Evolutionary conservation across 306 rosid genomes (phyloP), one percentile per base, ranked within the genome.

Genomic region (Sechiopsis laciniata): DNA sequence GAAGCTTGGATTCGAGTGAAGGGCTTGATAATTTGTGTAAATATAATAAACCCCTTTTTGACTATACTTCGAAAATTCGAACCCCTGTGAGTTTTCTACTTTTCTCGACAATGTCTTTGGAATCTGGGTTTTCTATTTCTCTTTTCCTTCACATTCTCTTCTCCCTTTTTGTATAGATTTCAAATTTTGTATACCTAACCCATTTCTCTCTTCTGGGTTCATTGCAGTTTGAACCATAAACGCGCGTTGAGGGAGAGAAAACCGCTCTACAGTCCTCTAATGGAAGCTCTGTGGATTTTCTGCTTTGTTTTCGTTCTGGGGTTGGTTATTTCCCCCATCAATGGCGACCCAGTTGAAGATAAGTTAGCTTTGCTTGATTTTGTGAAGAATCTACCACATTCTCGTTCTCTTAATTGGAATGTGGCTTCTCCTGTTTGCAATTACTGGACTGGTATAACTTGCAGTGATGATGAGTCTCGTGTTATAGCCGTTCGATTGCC

Each of bases 371-470:
- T 92, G 79, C 89, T 89, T 20, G 95, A 89, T 0, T 90, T 92
- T 10, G 78, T 85, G 46, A 63, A 26, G 73, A 80, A 85, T 14
- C 81, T 86, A 20, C 88, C 90, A 54, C 95, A 83, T 19, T 84
- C 89, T 76, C 86, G 89, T 22, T 32, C 84, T 54, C 87, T 92
- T 7, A 89, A 92, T 62, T 92, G 97, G 97, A 77, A 86, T 32
- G 79, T 77, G 57, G 66, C 46, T 35, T 79, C 86, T 72, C 83
- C 88, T 0, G 86, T 80, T 7, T 89, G 97, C 66, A 75, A 69
- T 73, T 51, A 55, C 77, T 92, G 97, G 97, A 88, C 84, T 72
- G 97, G 97, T 19, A 84, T 90, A 45, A 85, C 89, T 75, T 92
- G 97, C 57, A 78, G 76, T 66, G 62, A 50, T 54, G 88, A 85